phyloP scores from a whole-genome alignment of 495 filamentous ascomycete genomes.

The Lineolata rhizophorae region DNA sequence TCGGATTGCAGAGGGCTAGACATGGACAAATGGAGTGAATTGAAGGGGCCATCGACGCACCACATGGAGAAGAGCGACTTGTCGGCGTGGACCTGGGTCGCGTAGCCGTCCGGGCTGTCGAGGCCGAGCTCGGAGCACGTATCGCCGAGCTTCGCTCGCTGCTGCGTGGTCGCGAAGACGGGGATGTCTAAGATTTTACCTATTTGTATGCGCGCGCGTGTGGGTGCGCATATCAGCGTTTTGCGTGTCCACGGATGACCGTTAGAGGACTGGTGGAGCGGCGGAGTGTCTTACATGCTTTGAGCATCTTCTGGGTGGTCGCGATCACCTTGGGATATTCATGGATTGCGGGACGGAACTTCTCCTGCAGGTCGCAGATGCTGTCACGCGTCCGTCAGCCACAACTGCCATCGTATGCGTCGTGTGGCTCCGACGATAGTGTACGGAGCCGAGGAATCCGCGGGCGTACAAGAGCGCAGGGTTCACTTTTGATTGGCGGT shows the following conservation, averaged over 20 bases:
- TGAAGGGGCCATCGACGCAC: no score
- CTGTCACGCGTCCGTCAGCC: constrained; percentile 23
- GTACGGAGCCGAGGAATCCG: no score
- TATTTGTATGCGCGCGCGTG: no score
- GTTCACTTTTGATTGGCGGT: constrained; percentile 10
- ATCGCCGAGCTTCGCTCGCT: constrained; percentile 46
- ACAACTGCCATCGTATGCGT: no score
- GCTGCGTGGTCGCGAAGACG: constrained; percentile 69
- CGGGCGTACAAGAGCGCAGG: constrained; percentile 14
- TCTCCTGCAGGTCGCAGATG: constrained; percentile 90
- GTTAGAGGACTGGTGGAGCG: no score
- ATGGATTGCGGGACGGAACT: constrained; percentile 61
- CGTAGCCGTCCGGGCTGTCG: constrained; percentile 15
- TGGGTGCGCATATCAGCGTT: neutral
- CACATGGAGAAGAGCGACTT: constrained; percentile 86
- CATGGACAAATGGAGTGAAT: no score
- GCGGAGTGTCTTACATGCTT: constrained; percentile 24
- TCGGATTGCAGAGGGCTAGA: no score
- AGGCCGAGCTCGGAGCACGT: constrained; percentile 48
- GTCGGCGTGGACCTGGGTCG: constrained; percentile 37
- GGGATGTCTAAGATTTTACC: constrained; percentile 48
- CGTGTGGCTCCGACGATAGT: no score
- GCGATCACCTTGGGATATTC: constrained; percentile 52
- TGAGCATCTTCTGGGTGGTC: constrained; percentile 29
- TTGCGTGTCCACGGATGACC: no score